Percentiles rank a stretch among this genome's conserved stretches.
Evolutionary conservation across 768 basidiomycete genomes (phyloP).

Genomic region (Lentinula guzmanii): DNA sequence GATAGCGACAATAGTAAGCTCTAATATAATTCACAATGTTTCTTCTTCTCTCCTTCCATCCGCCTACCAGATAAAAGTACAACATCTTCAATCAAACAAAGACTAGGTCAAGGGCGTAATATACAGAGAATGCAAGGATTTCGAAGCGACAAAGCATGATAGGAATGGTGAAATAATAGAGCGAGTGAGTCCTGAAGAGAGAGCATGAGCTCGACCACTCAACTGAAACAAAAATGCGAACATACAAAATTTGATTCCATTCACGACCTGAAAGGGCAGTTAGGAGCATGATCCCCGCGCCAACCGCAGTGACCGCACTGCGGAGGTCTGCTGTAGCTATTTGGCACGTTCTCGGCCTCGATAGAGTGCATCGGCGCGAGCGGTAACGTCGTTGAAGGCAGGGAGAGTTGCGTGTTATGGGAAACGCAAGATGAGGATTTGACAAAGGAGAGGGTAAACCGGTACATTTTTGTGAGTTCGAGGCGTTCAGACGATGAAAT

Average conservation of each 20-base stretch:
- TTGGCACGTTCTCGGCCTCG: background rate
- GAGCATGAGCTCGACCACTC: background rate
- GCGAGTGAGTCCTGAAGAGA: background rate
- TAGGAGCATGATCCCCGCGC: constrained; percentile 53
- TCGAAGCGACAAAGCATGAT: background rate
- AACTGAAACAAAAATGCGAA: background rate
- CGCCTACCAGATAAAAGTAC: background rate
- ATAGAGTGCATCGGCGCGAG: background rate
- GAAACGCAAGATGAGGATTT: background rate
- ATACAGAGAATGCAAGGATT: background rate
- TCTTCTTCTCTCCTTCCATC: background rate
- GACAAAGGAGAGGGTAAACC: background rate
- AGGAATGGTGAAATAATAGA: background rate
- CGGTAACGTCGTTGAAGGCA: background rate
- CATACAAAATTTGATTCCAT: background rate
- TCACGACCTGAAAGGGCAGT: constrained; percentile 60
- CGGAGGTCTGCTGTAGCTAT: constrained; percentile 41
- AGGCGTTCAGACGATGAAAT: background rate
- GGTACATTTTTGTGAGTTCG: background rate
- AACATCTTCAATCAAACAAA: background rate
- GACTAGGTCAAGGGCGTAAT: background rate
- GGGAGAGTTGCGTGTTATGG: background rate
- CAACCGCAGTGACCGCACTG: constrained; percentile 78
- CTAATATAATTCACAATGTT: background rate
- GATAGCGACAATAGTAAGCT: background rate